Conservation (phyloP, 345 rosid species). For the Salix exigua region DNA sequence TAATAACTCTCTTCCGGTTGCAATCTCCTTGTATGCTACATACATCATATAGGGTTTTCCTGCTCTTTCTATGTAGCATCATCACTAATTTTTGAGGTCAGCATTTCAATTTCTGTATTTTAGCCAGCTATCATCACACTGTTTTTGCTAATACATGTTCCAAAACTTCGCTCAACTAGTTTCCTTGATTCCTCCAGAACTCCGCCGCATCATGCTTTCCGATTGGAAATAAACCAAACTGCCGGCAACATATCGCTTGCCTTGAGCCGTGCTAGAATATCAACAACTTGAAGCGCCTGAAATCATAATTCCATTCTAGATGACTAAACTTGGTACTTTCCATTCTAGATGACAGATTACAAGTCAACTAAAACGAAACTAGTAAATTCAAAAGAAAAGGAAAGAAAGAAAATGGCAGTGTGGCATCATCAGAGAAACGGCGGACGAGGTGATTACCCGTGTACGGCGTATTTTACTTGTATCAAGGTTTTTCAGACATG, state of each 20-base stretch:
- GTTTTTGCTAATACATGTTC: slow-evolving; percentile 81
- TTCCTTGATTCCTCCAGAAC: slow-evolving; percentile 74
- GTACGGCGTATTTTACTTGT: slow-evolving; percentile 73
- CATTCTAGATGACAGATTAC: neutral
- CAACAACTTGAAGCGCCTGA: slow-evolving; percentile 85
- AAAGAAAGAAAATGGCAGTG: neutral
- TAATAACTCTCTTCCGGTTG: slow-evolving; percentile 16
- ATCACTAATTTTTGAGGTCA: slow-evolving; percentile 64
- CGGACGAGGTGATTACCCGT: slow-evolving; percentile 39
- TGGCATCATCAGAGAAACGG: neutral
- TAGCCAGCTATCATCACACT: slow-evolving; percentile 81
- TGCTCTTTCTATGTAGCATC: slow-evolving; percentile 78
- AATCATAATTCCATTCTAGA: slow-evolving; percentile 13
- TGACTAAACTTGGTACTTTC: slow-evolving; percentile 4
- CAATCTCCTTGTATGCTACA: slow-evolving; percentile 65
- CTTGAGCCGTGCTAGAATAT: slow-evolving; percentile 70
- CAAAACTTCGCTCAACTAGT: slow-evolving; percentile 90
- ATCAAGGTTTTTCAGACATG: slow-evolving; percentile 55
- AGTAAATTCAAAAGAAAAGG: neutral
- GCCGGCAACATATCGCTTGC: slow-evolving; percentile 85
- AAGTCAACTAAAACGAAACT: slow-evolving; percentile 5
- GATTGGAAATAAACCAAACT: slow-evolving; percentile 89
- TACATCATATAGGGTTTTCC: slow-evolving; percentile 50
- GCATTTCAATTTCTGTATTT: slow-evolving; percentile 59
- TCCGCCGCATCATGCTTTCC: slow-evolving; percentile 84